Base-by-base conservation (phyloP, 192 early-diverging fungal species). In the Kickxella alabastrina region DNA sequence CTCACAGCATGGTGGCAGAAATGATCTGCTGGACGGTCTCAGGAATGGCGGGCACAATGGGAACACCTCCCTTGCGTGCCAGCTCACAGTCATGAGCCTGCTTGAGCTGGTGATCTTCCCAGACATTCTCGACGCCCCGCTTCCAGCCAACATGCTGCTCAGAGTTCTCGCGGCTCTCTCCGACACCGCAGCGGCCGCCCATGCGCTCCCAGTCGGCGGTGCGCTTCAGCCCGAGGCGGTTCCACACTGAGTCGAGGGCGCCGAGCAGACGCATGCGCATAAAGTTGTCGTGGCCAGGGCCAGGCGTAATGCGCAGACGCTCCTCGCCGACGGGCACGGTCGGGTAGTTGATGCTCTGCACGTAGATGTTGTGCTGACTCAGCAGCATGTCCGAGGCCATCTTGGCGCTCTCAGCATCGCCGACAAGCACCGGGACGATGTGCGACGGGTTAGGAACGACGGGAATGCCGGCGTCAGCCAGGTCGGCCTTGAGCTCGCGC, bases 381-480 rank as follows among this genome's bases (percentile, higher is more conserved):
- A 99, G 75, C 41, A 99, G 78, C 80, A 94, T 87, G 71, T 99
- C 96, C 23, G 89, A 92, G 26, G 95, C 90, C 9, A 81, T 81
- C 76, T 97, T 99, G 65, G 89, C 89, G 48, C 82, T 80, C 54
- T 94, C 93, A 47, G 96, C 96, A 64, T 99, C 91, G 42, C 96
- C 96, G 17, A 99, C 85, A 43, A 99, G 85, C 19, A 99, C 92
- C 19, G 96, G 96, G 39, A 99, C 96, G 77, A 99, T 99, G 74
- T 99, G 96, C 61, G 91, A 93, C 18, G 96, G 96, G 77, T 99
- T 99, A 61, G 96, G 96, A 34, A 95, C 83, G 14, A 97, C 96
- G 18, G 96, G 96, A 58, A 99, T 95, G 46, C 88, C 93, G 19
- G 90, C 77, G 14, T 80, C 69, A 32, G 78, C 83, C 51, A 99